phyloP scores from a whole-genome alignment of 176 grass and related monocot genomes.

The Chrysopogon serrulatus region DNA sequence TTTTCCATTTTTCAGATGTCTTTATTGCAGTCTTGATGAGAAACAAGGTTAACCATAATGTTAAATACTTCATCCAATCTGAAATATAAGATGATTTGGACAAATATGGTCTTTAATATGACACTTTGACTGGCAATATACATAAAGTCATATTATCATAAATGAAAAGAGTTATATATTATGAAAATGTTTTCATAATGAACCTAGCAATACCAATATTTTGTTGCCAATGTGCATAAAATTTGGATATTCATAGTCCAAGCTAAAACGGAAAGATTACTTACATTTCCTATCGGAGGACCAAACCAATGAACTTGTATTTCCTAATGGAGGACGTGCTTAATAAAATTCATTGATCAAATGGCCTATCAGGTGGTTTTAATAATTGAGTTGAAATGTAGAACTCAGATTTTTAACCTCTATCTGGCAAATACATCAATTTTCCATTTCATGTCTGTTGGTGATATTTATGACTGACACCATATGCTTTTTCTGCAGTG shows the following conservation, averaged over 20 bases:
- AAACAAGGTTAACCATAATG: neutral
- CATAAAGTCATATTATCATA: neutral
- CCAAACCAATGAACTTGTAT: neutral
- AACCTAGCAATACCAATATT: neutral
- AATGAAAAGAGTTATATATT: neutral
- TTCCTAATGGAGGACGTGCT: neutral
- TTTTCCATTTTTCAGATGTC: neutral
- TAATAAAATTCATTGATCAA: neutral
- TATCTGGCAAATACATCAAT: neutral
- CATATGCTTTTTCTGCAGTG: constrained; percentile 61
- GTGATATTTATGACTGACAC: constrained; percentile 18
- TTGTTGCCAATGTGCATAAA: neutral
- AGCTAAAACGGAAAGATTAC: neutral
- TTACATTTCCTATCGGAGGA: neutral
- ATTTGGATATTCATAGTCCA: neutral
- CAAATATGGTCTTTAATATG: neutral
- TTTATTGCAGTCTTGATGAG: neutral
- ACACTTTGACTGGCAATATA: neutral
- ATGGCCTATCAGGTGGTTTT: neutral
- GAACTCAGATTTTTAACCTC: neutral
- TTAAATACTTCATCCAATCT: neutral
- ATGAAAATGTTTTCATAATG: neutral
- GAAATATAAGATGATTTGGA: neutral
- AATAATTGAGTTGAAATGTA: constrained; percentile 18
- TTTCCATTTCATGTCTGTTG: constrained; percentile 19